Evolutionary conservation across 2,329 filamentous ascomycete species (phyloP).

Genomic region (Colletotrichum filicis): DNA sequence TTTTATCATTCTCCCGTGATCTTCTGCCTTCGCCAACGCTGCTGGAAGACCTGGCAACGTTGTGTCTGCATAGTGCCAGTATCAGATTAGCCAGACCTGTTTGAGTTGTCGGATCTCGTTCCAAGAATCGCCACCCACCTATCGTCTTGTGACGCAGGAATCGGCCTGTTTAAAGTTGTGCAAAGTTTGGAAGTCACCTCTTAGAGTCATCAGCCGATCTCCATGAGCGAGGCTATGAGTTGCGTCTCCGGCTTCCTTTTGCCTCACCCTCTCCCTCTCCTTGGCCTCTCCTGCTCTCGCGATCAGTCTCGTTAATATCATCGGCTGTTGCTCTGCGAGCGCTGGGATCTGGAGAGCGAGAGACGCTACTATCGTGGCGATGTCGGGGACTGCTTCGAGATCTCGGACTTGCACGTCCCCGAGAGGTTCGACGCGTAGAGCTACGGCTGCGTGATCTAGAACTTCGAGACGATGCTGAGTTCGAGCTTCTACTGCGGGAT

Average conservation of each 20-base stretch:
- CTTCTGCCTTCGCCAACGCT: background rate
- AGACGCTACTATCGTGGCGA: background rate
- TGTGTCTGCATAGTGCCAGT: background rate
- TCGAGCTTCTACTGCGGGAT: slow-evolving; percentile 44
- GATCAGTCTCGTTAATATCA: background rate
- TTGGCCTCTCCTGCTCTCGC: background rate
- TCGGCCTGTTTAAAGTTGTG: background rate
- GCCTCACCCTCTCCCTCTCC: background rate
- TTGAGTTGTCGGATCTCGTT: background rate
- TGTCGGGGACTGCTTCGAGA: background rate
- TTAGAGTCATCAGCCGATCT: slow-evolving; percentile 42
- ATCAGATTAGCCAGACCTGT: background rate
- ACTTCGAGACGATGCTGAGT: slow-evolving; percentile 50
- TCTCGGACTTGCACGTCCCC: slow-evolving; percentile 28
- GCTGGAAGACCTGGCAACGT: background rate
- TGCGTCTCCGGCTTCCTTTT: slow-evolving; percentile 52
- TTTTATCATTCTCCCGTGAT: background rate
- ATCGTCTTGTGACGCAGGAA: background rate
- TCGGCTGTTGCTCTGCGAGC: background rate
- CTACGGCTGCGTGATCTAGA: slow-evolving; percentile 53
- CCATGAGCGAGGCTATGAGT: slow-evolving; percentile 62
- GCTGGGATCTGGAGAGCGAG: background rate
- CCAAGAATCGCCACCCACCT: background rate
- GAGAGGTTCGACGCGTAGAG: slow-evolving; percentile 41
- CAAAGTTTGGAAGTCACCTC: background rate